A percentile compares a stretch with the other conserved stretches of the same genome.
These are phyloP conservation scores for Hydnomerulius pinastri DNA, from an alignment of 768 basidiomycete genomes.

Conservation along the genomic window DNA sequence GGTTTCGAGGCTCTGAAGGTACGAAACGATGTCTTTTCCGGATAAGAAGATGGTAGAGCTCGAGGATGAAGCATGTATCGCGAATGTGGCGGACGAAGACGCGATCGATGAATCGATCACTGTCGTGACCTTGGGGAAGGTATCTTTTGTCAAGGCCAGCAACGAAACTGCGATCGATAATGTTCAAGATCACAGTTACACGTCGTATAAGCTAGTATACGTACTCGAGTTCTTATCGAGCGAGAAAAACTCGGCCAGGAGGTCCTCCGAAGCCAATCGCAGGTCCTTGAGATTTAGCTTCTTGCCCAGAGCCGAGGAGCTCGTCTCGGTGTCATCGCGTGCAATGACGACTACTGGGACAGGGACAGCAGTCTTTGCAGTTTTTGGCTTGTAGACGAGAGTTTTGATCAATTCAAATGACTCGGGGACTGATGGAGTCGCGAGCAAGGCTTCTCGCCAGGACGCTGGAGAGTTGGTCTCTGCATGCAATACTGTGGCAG, in stretches of 20 bases:
- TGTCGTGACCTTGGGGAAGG: slow-evolving; percentile 70
- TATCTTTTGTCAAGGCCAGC: slow-evolving; percentile 64
- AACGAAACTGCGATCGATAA: slow-evolving; percentile 64
- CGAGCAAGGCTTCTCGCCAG: slow-evolving; percentile 75
- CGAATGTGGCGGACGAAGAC: slow-evolving; percentile 61
- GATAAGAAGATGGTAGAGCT: slow-evolving; percentile 75
- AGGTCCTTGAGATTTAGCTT: slow-evolving; percentile 85
- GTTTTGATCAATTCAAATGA: slow-evolving; percentile 80
- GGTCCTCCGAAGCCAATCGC: slow-evolving; percentile 81
- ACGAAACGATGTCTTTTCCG: slow-evolving; percentile 72
- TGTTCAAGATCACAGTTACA: background rate
- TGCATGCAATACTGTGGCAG: slow-evolving; percentile 54
- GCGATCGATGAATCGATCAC: slow-evolving; percentile 81
- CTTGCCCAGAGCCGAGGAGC: slow-evolving; percentile 75
- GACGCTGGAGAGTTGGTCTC: slow-evolving; percentile 67
- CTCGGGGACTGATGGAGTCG: slow-evolving; percentile 49
- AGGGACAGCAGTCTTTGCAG: slow-evolving; percentile 83
- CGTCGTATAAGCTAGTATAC: slow-evolving; percentile 33
- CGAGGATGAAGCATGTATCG: slow-evolving; percentile 75
- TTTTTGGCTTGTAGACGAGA: slow-evolving; percentile 95
- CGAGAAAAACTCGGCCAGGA: slow-evolving; percentile 81
- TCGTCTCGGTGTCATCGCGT: slow-evolving; percentile 81
- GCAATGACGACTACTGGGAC: slow-evolving; percentile 89
- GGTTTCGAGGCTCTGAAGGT: slow-evolving; percentile 72
- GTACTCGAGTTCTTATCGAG: slow-evolving; percentile 85